These are phyloP conservation scores for Rhodotorula toruloides DNA, from an alignment of 768 basidiomycete genomes.

Conservation along the genomic window DNA sequence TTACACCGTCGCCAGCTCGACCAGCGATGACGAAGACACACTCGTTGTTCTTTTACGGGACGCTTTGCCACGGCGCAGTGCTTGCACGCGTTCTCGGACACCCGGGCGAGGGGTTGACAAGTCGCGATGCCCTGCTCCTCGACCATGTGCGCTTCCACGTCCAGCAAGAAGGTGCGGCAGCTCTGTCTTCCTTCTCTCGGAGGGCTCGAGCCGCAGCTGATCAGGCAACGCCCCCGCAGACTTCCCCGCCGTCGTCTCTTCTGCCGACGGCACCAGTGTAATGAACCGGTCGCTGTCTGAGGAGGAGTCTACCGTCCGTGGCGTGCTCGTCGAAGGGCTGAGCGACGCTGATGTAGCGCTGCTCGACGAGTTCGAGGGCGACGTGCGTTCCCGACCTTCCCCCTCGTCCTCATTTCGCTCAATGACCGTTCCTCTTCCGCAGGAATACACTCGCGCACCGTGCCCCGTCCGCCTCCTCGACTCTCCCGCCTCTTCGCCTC, in stretches of 20 bases:
- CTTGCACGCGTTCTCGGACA: slow-evolving; percentile 69
- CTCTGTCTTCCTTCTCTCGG: neutral
- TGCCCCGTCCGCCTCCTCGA: slow-evolving; percentile 57
- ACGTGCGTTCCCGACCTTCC: slow-evolving; percentile 45
- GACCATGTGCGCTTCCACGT: slow-evolving; percentile 77
- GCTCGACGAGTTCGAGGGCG: slow-evolving; percentile 77
- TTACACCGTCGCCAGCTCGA: neutral
- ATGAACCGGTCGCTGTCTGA: slow-evolving; percentile 53
- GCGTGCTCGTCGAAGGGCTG: slow-evolving; percentile 71
- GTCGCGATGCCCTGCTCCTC: slow-evolving; percentile 72
- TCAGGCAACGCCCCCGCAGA: too few species aligned
- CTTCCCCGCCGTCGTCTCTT: slow-evolving; percentile 77
- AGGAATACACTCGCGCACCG: slow-evolving; percentile 67
- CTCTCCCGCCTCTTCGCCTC: slow-evolving; percentile 40
- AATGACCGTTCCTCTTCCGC: neutral
- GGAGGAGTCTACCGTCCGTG: slow-evolving; percentile 68
- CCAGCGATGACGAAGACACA: neutral
- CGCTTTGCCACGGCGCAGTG: slow-evolving; percentile 79
- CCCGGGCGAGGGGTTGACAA: slow-evolving; percentile 59
- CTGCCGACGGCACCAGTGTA: slow-evolving; percentile 52
- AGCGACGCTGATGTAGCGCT: slow-evolving; percentile 59
- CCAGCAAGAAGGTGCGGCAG: slow-evolving; percentile 48
- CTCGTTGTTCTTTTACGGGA: slow-evolving; percentile 74
- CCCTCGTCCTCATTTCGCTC: neutral
- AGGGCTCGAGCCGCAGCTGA: too few species aligned